A percentile compares a stretch with the other conserved stretches of the same genome.
Evolutionary conservation across 306 rosid genomes (phyloP).

Genomic region (Malus fusca): DNA sequence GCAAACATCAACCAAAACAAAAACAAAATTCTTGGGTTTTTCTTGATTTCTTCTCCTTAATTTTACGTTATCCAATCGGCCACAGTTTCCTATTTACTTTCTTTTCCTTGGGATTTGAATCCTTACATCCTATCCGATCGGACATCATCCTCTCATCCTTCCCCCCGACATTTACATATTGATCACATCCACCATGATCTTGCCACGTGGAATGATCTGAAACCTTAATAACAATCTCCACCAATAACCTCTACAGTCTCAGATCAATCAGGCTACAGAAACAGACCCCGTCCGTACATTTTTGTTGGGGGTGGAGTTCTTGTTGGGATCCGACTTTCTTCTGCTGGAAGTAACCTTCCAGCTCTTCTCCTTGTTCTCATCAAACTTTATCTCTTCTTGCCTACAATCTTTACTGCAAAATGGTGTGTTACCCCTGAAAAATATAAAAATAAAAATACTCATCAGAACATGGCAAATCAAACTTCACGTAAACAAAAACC

Average conservation of each 20-base stretch:
- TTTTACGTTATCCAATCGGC: neutral
- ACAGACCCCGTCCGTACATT: constrained; percentile 62
- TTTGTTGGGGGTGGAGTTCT: constrained; percentile 40
- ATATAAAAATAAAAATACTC: neutral
- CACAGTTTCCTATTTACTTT: neutral
- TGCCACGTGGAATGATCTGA: neutral
- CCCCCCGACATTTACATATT: neutral
- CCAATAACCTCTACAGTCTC: neutral
- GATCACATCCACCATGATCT: neutral
- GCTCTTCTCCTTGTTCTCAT: constrained; percentile 61
- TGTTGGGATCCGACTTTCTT: constrained; percentile 51
- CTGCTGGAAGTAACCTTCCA: constrained; percentile 56
- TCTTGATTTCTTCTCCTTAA: neutral
- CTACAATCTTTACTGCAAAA: constrained; percentile 94
- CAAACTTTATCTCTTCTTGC: constrained; percentile 71
- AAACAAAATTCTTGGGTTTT: constrained; percentile 23
- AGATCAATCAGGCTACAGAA: constrained; percentile 48
- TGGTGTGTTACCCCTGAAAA: constrained; percentile 90
- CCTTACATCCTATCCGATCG: no score
- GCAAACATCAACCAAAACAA: constrained; percentile 16
- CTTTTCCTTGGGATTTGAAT: neutral
- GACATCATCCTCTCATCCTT: no score
- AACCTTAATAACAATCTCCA: neutral
- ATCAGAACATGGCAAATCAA: constrained; percentile 9
- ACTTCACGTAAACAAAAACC: neutral